A percentile compares a stretch with the other conserved stretches of the same genome.
Conservation (phyloP, 1,284 basidiomycete genomes). For the Trametes hirsuta region DNA sequence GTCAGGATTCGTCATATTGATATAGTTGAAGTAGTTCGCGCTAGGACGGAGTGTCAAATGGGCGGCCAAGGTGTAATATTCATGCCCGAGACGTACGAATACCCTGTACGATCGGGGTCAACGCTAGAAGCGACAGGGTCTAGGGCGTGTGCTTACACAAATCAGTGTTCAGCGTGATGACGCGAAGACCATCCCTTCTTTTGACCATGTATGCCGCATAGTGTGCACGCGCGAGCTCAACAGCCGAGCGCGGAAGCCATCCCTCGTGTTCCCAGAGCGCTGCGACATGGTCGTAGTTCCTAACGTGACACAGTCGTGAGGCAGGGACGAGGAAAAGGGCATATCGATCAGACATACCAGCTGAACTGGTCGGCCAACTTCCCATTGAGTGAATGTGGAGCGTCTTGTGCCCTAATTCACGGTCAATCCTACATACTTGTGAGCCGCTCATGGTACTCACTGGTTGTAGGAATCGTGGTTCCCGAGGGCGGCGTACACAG, state of each 20-base stretch:
- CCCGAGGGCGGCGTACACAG: conserved; percentile 75
- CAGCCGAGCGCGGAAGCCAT: conserved; percentile 68
- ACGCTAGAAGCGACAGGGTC: neutral
- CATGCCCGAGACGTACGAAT: conserved; percentile 40
- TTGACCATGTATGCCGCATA: conserved; percentile 78
- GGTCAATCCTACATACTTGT: neutral
- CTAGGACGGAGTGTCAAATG: conserved; percentile 34
- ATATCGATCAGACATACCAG: conserved; percentile 48
- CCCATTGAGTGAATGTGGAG: conserved; percentile 60
- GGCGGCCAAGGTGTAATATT: neutral
- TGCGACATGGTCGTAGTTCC: conserved; percentile 79
- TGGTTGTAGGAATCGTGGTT: conserved; percentile 76
- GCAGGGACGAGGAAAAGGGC: no score
- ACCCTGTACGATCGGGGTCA: conserved; percentile 40
- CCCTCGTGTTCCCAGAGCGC: conserved; percentile 69
- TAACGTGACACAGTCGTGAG: conserved; percentile 27
- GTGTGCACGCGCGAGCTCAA: conserved; percentile 64
- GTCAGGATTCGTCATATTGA: conserved; percentile 75
- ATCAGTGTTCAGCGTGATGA: conserved; percentile 82
- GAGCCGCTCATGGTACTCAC: conserved; percentile 38
- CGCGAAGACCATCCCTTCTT: conserved; percentile 66
- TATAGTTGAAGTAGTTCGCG: conserved; percentile 76
- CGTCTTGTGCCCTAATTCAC: conserved; percentile 59
- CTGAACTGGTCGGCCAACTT: conserved; percentile 60
- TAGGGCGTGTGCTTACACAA: conserved; percentile 53